phyloP scores from a whole-genome alignment of 2,329 filamentous ascomycete genomes.

The Colletotrichum camelliae region DNA sequence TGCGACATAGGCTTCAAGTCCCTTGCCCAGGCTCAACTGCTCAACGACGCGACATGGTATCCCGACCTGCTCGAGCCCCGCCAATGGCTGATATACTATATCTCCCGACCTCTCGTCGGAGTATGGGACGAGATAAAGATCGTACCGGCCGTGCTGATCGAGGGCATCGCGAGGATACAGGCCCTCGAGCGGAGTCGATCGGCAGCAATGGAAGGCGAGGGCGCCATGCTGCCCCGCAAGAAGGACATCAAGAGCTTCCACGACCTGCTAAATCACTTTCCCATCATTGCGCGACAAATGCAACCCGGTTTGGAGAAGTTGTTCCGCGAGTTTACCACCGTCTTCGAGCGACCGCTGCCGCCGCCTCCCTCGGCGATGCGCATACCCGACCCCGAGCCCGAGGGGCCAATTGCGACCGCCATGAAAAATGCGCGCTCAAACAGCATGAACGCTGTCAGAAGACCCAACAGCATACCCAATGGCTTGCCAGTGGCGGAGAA shows the following conservation, averaged over 20 bases:
- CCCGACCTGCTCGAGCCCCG: constrained; percentile 87
- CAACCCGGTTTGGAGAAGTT: constrained; percentile 87
- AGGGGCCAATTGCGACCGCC: constrained; percentile 60
- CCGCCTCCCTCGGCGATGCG: constrained; percentile 69
- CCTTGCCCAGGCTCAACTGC: constrained; percentile 85
- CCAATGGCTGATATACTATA: constrained; percentile 97
- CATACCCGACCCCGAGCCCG: constrained; percentile 63
- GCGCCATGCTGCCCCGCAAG: constrained; percentile 65
- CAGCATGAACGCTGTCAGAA: constrained; percentile 42
- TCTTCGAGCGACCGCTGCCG: constrained; percentile 84
- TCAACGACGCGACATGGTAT: constrained; percentile 87
- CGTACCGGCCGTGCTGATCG: constrained; percentile 65
- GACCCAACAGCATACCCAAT: constrained; percentile 33
- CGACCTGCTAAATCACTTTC: constrained; percentile 89
- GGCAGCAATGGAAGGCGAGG: constrained; percentile 44
- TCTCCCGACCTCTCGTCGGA: constrained; percentile 86
- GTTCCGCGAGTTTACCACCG: constrained; percentile 86
- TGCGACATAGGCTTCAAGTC: constrained; percentile 78
- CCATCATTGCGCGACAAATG: constrained; percentile 96
- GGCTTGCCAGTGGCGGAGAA: constrained; percentile 61
- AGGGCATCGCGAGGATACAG: constrained; percentile 44
- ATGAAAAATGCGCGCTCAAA: constrained; percentile 61
- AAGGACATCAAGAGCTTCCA: constrained; percentile 92
- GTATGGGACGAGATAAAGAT: constrained; percentile 79
- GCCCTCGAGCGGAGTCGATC: constrained; percentile 41